Evolutionary conservation across 371 early-diverging fungal species (phyloP), one percentile per base, ranked within the genome.

Genomic region (Dichotomocladium elegans): DNA sequence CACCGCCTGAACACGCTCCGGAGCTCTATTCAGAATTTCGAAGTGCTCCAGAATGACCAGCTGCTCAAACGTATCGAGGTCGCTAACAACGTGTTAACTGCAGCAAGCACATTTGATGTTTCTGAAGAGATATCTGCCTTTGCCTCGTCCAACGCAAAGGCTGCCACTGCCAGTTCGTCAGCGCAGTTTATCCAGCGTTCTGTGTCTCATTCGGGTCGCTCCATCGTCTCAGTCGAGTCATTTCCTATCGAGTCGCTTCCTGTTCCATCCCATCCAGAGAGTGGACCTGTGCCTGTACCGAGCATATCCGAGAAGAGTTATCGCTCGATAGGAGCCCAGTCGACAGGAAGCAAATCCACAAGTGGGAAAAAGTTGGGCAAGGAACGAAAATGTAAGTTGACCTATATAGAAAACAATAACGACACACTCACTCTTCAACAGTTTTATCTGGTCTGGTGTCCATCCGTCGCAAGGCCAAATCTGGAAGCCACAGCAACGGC

Each of bases 21-120:
- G 49, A 63, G 60, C 10, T 37, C 51, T 6, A 60, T 78, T 6
- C 58, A 58, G 14, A 47, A 53, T 2, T 83, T 80, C 45, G 80
- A 79, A 56, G 55, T 67, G 2, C 49, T 79, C 22, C 83, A 83
- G 45, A 71, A 70, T 46, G 72, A 72, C 41, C 60, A 68, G 41
- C 35, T 69, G 47, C 51, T 69, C 17, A 66, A 78, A 58, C 71
- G 72, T 22, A 62, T 66, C 11, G 70, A 76, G 63, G 53, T 56
- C 21, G 40, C 56, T 8, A 56, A 56, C 42, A 56, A 49, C 14
- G 56, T 56, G 2, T 45, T 61, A 19, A 53, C 54, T 33, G 54
- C 55, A 4, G 61, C 53, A 3, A 60, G 55, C 11, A 49, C 49
- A 15, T 57, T 73, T 5, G 30, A 48, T 42, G 59, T 66, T 0